phyloP scores from a whole-genome alignment of 2,329 filamentous ascomycete species.

The Paecilomyces sp. region DNA sequence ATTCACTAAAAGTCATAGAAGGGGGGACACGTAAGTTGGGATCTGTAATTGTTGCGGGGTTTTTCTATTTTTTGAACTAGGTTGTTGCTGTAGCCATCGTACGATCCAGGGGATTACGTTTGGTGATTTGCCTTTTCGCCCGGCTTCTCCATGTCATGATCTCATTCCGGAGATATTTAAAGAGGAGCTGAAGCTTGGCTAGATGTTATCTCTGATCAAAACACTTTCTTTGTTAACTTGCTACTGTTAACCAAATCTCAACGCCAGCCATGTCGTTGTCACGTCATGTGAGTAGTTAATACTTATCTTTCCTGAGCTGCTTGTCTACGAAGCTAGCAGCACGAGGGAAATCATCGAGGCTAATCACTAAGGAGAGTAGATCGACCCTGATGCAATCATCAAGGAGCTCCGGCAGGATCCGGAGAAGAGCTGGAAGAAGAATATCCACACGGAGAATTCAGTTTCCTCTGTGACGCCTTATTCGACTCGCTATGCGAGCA shows the following conservation, averaged over 20 bases:
- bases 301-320: neutral
- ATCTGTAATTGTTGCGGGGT: no score
- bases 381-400: constrained; percentile 21
- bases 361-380: constrained; percentile 6
- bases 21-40: no score
- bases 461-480: constrained; percentile 21
- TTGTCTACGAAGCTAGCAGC: neutral
- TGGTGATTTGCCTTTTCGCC: no score
- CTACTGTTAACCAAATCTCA: no score
- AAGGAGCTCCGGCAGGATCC: constrained; percentile 14
- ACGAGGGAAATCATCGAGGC: neutral
- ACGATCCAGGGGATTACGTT: no score
- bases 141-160: no score
- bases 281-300: constrained; percentile 1
- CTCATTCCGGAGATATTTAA: no score
- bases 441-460: constrained; percentile 19
- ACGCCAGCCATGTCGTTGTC: constrained; percentile 1
- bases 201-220: neutral
- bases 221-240: no score
- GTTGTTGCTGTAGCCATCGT: no score
- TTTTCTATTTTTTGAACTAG: no score
- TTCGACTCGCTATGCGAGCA: constrained; percentile 24
- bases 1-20: no score
- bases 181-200: neutral
- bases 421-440: constrained; percentile 16